Base-by-base conservation (phyloP, 768 basidiomycete species). In the Tubosaeta sp. region DNA sequence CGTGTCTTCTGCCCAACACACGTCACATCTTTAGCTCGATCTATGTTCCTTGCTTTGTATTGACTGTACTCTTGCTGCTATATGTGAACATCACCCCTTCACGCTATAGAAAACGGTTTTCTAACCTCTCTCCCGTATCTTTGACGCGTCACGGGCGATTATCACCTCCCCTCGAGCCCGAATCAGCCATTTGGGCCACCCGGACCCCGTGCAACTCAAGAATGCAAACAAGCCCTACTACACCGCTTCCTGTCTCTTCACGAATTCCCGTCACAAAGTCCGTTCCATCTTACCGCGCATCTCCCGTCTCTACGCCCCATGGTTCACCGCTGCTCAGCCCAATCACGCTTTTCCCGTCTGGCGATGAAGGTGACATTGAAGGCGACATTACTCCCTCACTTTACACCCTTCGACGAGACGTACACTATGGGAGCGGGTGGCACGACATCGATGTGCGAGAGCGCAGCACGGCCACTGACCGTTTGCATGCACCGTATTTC, bases 1-100 rank as follows among this genome's bases (percentile, higher is more conserved):
- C 82, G 0, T 96, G 94, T 67, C 69, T 82, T 59, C 76, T 95
- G n/a, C 94, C 94, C 0, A 80, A 89, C 58, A 83, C 86, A 48
- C 69, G 71, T 44, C 71, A 71, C 19, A 77, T 90, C 30, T 84
- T 87, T 66, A 70, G 71, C 16, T 70, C 74, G 36, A 66, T 82
- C 38, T 93, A 94, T 67, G 53, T 81, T n/a, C 83, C 88, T 6
- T 74, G 80, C 35, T 63, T 81, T n/a, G 35, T 80, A 49, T 55
- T 87, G 32, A 81, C 84, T 4, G 49, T 83, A 16, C 24, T 82
- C 21, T 49, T 71, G 4, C 63, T 87, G 22, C 57, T 80, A 35
- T 49, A 76, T 29, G 53, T 77, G 38, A 82, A 83, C 60, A 60
- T 73, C 27, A 61, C 62, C 14, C 57, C 58, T 10, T 51, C 31